Evolutionary conservation across 768 basidiomycete genomes (phyloP), one percentile per base, ranked within the genome.

Genomic region (Rubroboletus satanas): DNA sequence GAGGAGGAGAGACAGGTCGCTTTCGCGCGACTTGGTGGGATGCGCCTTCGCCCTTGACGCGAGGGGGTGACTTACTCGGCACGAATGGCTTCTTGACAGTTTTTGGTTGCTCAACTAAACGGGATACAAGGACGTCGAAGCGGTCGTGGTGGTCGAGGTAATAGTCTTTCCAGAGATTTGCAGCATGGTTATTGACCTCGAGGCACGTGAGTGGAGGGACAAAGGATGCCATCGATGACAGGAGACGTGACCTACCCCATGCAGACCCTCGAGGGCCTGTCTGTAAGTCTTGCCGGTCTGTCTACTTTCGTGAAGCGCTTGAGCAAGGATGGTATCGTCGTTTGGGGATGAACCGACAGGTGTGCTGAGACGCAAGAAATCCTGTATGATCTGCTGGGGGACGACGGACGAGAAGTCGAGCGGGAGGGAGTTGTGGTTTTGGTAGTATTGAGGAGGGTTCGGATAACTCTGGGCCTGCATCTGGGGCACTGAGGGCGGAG

Each of bases 151-250:
- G 78, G 53, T 88, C 86, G 15, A 90, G 76, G 60, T 86, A 90
- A 64, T 88, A 88, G 61, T 90, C 88, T 64, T 89, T 90, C 88
- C 88, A 90, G 23, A 86, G 70, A 65, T 77, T 83, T 36, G 85
- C 79, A 11, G 73, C 67, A 37, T 80, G 77, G 28, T 74, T 73
- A 41, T 80, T 77, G 45, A 75, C 68, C 77, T 78, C 33, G 51
- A 45, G 32, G 32, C 26, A 46, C 29, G 26, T 61, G 5, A 59
- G 55, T 1, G 45, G 39, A 55, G 28, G 23, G 31, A 52, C 32
- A 35, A 21, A 41, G 43, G 23, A 28, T 23, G n/a, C 3, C 26
- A 26, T 26, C 26, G 26, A 26, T 26, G 26, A 21, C 41, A 7
- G 28, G n/a, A 54, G 50, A 41, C 18, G 2, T 11, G 51, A 72